Percentiles rank a stretch among this genome's conserved stretches.
phyloP scores from a whole-genome alignment of 2,329 filamentous ascomycete genomes.

The Talaromyces verruculosus region DNA sequence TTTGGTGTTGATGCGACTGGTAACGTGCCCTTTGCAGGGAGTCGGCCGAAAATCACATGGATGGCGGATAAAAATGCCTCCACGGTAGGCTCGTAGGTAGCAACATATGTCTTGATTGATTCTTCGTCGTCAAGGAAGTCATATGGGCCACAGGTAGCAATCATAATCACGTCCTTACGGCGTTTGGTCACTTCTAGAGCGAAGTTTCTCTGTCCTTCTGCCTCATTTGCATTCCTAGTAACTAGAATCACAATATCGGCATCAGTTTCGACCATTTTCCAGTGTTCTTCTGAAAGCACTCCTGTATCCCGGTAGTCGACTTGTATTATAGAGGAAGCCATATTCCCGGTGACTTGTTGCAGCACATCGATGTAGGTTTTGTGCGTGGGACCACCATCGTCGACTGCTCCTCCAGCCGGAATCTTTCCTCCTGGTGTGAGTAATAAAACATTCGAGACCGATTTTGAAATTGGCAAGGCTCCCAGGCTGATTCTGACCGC shows the following conservation, averaged over 20 bases:
- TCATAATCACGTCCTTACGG: constrained; percentile 35
- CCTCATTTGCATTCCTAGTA: constrained; percentile 43
- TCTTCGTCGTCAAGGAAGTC: constrained; percentile 42
- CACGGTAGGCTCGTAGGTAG: constrained; percentile 47
- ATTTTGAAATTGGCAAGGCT: constrained; percentile 33
- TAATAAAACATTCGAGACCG: constrained; percentile 35
- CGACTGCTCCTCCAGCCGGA: constrained; percentile 38
- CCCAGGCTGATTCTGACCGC: constrained; percentile 37
- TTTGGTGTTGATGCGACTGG: constrained; percentile 33
- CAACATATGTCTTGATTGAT: constrained; percentile 42
- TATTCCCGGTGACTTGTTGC: constrained; percentile 12
- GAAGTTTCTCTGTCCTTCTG: constrained; percentile 38
- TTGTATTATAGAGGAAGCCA: constrained; percentile 32
- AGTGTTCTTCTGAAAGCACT: constrained; percentile 33
- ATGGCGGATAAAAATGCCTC: constrained; percentile 44
- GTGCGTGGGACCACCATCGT: constrained; percentile 41
- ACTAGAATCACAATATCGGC: constrained; percentile 44
- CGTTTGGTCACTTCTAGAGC: constrained; percentile 35
- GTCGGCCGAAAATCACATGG: constrained; percentile 41
- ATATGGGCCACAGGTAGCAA: constrained; percentile 48
- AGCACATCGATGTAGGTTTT: constrained; percentile 37
- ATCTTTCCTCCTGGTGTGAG: constrained; percentile 40
- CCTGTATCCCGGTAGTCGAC: constrained; percentile 36
- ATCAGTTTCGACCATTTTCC: constrained; percentile 31
- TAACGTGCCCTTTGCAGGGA: constrained; percentile 33